Evolutionary conservation across 345 rosid species (phyloP), one percentile per base, ranked within the genome.

Genomic region (Bruguiera gymnorhiza): DNA sequence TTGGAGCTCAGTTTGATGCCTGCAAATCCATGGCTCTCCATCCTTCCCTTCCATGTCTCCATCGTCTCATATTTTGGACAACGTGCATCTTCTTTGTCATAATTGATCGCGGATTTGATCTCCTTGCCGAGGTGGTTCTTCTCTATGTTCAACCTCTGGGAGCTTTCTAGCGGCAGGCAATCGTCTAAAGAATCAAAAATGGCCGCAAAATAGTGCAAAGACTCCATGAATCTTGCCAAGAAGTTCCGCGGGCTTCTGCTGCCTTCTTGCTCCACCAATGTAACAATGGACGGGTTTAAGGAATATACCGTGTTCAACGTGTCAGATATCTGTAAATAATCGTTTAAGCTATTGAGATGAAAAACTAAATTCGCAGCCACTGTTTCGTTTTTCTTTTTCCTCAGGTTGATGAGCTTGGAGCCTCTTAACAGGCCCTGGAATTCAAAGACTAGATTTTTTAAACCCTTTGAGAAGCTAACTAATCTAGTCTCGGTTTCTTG

Each of bases 181-280:
- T 88, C 89, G 15, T 88, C 90, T 50, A 88, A 62, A 0, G 93
- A 88, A 77, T 86, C 93, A 11, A 86, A 88, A 88, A 88, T 86
- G 43, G 93, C 93, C 0, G 90, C 87, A 23, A 80, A 85, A 55
- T 83, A 83, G 64, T 88, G 93, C 6, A 88, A 32, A 24, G 87
- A 86, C 53, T 86, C 93, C 86, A 83, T 86, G 76, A 88, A 86
- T 68, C 84, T 83, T 18, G 90, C 77, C 1, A 88, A 50, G 75
- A 88, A 88, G 56, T 70, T 83, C 68, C 72, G 63, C 0, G 86
- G 75, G 34, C 66, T 82, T 56, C 78, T 67, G 75, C 79, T 80
- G 5, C 88, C 86, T 63, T 86, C 86, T 70, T 80, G 90, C 75
- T 88, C 90, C 27, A 83, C 88, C 59, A 88, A 60, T 34, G 73